A percentile compares a stretch with the other conserved stretches of the same genome.
phyloP scores from a whole-genome alignment of 495 filamentous ascomycete genomes.

The Mycothermus thermophilus region DNA sequence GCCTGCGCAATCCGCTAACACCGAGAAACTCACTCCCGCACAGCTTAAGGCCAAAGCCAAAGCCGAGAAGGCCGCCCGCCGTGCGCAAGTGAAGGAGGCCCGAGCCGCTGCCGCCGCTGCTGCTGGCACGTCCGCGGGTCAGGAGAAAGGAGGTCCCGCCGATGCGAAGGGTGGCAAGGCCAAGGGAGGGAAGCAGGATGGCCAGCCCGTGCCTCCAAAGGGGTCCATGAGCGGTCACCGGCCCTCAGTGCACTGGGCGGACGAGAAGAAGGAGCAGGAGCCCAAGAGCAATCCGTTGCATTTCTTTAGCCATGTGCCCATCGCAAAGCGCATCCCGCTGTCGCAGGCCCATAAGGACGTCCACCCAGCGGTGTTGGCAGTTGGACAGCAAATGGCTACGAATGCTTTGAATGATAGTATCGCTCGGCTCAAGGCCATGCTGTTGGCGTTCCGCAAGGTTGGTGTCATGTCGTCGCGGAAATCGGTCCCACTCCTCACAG shows the following conservation, averaged over 20 bases:
- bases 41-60: conserved; percentile 68
- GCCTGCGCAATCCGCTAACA: conserved; percentile 4
- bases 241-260: too few relatives aligned
- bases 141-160: conserved; percentile 1
- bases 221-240: conserved; percentile 19
- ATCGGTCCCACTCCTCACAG: not conserved
- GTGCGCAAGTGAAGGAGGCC: conserved; percentile 47
- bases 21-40: conserved; percentile 42
- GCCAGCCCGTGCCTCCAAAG: conserved; percentile 21
- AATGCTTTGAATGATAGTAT: conserved; percentile 85
- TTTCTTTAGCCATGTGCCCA: conserved; percentile 76
- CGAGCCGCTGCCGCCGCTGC: conserved; percentile 15
- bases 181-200: conserved; percentile 37
- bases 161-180: conserved; percentile 27
- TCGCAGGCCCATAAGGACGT: conserved; percentile 75
- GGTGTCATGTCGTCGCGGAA: conserved; percentile 8
- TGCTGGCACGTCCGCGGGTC: conserved; percentile 2
- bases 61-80: conserved; percentile 61
- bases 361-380: conserved; percentile 69
- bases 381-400: conserved; percentile 81
- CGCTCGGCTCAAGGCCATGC: conserved; percentile 71
- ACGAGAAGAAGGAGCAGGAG: too few relatives aligned
- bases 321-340: conserved; percentile 56
- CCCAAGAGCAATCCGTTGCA: conserved; percentile 39
- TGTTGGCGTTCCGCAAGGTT: conserved; percentile 82